phyloP scores from a whole-genome alignment of 257 asterid species.

The Striga asiatica region DNA sequence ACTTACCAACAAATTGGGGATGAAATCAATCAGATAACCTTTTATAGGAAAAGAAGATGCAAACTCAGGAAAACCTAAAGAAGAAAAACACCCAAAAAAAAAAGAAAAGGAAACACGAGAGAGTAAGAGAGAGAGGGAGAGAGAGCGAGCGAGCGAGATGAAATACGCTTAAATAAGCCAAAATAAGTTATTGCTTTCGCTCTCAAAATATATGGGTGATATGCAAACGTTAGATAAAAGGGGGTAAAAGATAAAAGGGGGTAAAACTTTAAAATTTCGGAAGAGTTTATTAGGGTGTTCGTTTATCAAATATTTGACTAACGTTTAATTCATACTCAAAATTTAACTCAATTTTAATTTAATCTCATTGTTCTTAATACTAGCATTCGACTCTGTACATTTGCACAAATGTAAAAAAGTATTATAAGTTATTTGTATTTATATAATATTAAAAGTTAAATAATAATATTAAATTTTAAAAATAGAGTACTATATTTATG shows the following conservation, averaged over 20 bases:
- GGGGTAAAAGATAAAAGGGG: slow-evolving; percentile 23
- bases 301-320: no score
- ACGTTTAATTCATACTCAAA: no score
- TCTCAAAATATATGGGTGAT: neutral
- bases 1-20: slow-evolving; percentile 11
- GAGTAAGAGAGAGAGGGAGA: slow-evolving; percentile 25
- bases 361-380: no score
- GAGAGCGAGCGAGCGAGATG: slow-evolving; percentile 8
- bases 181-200: slow-evolving; percentile 13
- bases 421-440: no score
- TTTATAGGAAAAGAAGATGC: neutral
- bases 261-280: no score
- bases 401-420: no score
- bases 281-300: no score
- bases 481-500: no score
- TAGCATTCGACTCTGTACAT: no score
- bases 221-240: slow-evolving; percentile 16
- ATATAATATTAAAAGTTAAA: no score
- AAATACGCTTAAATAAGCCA: slow-evolving; percentile 21
- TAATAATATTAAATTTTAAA: no score
- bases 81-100: neutral
- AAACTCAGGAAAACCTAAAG: neutral
- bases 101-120: neutral
- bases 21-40: neutral
- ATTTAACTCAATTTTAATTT: no score